Evolutionary conservation across 306 rosid species (phyloP), one percentile per base, ranked within the genome.

Genomic region (Castanopsis chinensis): DNA sequence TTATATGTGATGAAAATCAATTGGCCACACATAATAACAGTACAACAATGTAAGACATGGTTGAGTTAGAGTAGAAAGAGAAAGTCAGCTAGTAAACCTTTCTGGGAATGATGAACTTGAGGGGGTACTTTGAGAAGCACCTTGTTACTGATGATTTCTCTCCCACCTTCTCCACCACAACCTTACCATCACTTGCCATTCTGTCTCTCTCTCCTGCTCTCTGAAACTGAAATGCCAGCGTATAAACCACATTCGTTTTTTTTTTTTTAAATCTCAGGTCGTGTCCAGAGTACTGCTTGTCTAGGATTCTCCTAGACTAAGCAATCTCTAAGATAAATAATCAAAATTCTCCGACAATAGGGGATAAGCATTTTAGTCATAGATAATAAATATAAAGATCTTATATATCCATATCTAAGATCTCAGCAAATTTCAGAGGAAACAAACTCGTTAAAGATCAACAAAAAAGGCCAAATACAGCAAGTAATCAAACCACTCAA

Each of bases 91-190:
- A 18, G 11, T 3, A 3, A 54, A 91, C 98, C 96, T 94, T 94
- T 79, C 63, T 88, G n/a, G 99, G 99, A 74, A 83, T 52, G 54
- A 94, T 86, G 90, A 94, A 87, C 74, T 92, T 94, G 63, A 94
- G 88, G 28, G 99, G 99, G 57, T 94, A 94, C 86, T 89, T 92
- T 18, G 97, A 90, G 71, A 91, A 88, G 87, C 99, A 91, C 52
- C 80, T 86, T 28, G 72, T 85, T 2, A 87, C 92, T 18, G 90
- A 85, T 49, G 97, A 94, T 76, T 78, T 91, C 55, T 92, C 99
- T 23, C 86, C 87, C 32, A 91, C 97, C 71, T 85, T 91, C 86
- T 94, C 97, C 77, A 94, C 91, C 3, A 71, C 87, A 78, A 94
- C 76, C 65, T 67, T 70, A 74, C 97, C 93, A 37, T 77, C 69